Evolutionary conservation across 768 basidiomycete genomes (phyloP), one percentile per base, ranked within the genome.

Genomic region (Mycena venus): DNA sequence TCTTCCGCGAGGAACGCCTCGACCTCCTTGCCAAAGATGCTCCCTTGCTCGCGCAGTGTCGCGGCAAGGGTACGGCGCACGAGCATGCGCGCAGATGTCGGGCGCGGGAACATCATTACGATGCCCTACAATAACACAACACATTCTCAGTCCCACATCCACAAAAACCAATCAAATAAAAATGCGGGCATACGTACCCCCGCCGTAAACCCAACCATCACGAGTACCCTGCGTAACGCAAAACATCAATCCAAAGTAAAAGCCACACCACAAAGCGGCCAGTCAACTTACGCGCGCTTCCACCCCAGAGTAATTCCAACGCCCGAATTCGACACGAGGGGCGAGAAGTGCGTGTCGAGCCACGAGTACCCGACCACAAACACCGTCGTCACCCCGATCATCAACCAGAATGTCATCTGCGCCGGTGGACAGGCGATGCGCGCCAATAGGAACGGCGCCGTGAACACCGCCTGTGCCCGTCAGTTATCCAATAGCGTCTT

Each of bases 1-100:
- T 87, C 87, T 76, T 88, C 87, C 1, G 85, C 83, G 11, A 88
- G 83, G 75, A 88, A 84, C 4, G 86, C 86, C 78, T 88, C 87
- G 8, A 88, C 79, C 60, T 87, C 86, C 0, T 80, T 78, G 21
- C 85, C 85, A 58, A 87, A 82, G 23, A 88, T 82, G 56, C 82
- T 76, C 0, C 85, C 85, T 4, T 83, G 76, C 69, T 87, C 85
- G 2, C 67, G 78, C 21, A 83, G 75, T 3, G 82, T 80, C 12
- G 85, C 86, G 3, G 84, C 85, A 19, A 87, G 80, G 0, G 87
- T 86, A 59, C 82, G 80, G 47, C 87, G 84, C 14, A 88, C 86
- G 17, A 88, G 79, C 21, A 83, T 84, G 6, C 87, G 84, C 23
- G 85, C 81, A 0, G 87, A 88, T 12, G 82, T 84, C 9, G 85